Percentiles rank a stretch among this genome's conserved stretches.
Evolutionary conservation across 306 rosid genomes (phyloP).

Genomic region (Medicago lupulina): DNA sequence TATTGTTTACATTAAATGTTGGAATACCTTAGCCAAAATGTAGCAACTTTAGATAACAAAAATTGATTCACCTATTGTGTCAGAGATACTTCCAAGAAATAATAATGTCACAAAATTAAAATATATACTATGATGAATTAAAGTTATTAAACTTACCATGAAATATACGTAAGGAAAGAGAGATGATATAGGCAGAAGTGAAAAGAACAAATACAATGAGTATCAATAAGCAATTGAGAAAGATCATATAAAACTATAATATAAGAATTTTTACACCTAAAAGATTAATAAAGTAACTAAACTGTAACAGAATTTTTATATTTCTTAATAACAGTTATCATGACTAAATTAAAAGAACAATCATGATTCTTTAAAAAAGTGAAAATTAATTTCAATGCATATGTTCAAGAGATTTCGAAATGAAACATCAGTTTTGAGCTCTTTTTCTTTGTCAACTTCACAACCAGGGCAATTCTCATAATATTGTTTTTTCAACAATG

Average conservation of each 20-base stretch:
- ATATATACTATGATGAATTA: background rate
- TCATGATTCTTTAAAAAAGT: no score
- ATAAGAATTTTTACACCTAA: no score
- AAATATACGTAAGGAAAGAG: constrained; percentile 50
- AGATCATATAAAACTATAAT: no score
- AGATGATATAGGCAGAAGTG: constrained; percentile 50
- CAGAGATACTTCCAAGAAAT: background rate
- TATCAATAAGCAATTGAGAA: no score
- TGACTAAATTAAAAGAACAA: no score
- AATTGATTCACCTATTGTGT: background rate
- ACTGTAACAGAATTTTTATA: no score
- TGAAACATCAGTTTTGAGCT: constrained; percentile 51
- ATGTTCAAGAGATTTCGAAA: constrained; percentile 47
- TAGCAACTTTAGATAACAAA: background rate
- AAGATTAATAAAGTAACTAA: no score
- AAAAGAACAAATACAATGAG: background rate
- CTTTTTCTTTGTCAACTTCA: constrained; percentile 60
- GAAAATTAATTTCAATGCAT: no score
- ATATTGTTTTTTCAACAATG: constrained; percentile 60
- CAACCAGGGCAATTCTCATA: constrained; percentile 79
- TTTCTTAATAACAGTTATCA: no score
- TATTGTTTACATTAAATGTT: background rate
- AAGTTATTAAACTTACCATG: constrained; percentile 39
- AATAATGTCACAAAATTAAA: background rate
- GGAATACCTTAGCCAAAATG: background rate